Base-by-base conservation (phyloP, 768 basidiomycete genomes). In the Chalciporus sphaerocephalus region DNA sequence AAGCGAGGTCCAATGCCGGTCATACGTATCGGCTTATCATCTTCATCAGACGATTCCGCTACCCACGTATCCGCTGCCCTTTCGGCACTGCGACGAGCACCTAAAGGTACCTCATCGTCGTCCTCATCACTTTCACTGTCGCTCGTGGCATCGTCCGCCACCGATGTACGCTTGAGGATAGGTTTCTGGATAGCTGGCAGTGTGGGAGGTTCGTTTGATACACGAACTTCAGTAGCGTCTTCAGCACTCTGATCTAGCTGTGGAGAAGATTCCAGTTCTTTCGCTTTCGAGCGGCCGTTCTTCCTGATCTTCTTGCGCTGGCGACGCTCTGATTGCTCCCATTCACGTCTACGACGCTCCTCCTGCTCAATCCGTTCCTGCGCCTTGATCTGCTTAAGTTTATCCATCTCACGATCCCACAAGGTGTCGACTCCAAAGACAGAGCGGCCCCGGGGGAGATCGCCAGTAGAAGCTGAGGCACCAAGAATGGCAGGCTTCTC, bases 391-490 rank as follows among this genome's bases (percentile, higher is more conserved):
- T 81, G 74, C 51, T 79, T 79, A 42, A 95, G 70, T 62, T 89
- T 95, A 15, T 67, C 78, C 73, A 92, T 77, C 65, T 96, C 93
- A 32, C 80, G 75, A 59, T 94, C 87, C 93, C 93, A 95, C 9
- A 95, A 57, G n/a, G 85, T 87, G 63, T 96, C 93, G 1, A 89
- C 86, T 2, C 93, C 93, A 57, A 95, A 96, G 9, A 94, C 90
- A n/a, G 92, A 93, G 46, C 77, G 79, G 30, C 75, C 77, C 33
- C 69, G 73, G 0, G 73, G 46, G 40, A 73, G 60, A 45, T 57
- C 69, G 15, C 58, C 63, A 7, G 61, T 53, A 24, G 62, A 62
- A 30, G 66, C 57, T 10, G 64, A 63, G 20, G 59, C 56, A 13
- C 66, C 69, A 5, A 68, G 52, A 39, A 56, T 40, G 50, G 65